Evolutionary conservation across 257 asterid genomes (phyloP), one percentile per base, ranked within the genome.

Genomic region (Nicotiana otophora): DNA sequence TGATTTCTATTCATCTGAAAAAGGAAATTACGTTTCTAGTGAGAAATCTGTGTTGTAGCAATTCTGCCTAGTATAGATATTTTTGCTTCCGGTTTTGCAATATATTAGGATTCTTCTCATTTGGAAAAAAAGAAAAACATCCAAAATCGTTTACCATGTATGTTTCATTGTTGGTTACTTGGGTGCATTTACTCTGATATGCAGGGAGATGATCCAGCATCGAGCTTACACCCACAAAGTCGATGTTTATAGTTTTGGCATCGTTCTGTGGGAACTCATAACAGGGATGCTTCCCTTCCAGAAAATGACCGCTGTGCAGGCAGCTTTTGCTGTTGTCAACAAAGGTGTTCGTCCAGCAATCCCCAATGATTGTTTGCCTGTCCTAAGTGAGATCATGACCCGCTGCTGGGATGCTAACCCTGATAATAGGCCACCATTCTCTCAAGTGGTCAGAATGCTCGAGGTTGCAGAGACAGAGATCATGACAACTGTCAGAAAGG

Each of bases 181-280:
- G 77, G 76, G 20, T 77, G 78, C 64, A 60, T 77, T 83, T 30
- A 34, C 16, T 33, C 84, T 65, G 83, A 77, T 83, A 80, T 90
- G 88, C 97, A 94, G 98, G 86, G 98, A 96, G 84, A 96, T 96
- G 98, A 96, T 96, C 87, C 98, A 96, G 90, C 98, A 96, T 60
- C 88, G 98, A 93, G 91, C 95, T 26, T 94, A 94, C 81, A 93
- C 97, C 33, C 99, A 94, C 80, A 96, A 96, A 88, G 98, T 96
- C 4, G 99, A 96, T 65, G 97, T 93, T 54, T 96, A 94, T 83
- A 96, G 99, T 89, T 96, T 96, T 46, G 98, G 99, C 72, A 94
- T 96, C 11, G 98, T 96, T 39, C 92, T 96, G 82, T 96, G 98
- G 98, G 98, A 96, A 63, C 95, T 96, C 80, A 91, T 96, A 65